phyloP scores from a whole-genome alignment of 148 eudicot species.

The Heliosperma pusillum region DNA sequence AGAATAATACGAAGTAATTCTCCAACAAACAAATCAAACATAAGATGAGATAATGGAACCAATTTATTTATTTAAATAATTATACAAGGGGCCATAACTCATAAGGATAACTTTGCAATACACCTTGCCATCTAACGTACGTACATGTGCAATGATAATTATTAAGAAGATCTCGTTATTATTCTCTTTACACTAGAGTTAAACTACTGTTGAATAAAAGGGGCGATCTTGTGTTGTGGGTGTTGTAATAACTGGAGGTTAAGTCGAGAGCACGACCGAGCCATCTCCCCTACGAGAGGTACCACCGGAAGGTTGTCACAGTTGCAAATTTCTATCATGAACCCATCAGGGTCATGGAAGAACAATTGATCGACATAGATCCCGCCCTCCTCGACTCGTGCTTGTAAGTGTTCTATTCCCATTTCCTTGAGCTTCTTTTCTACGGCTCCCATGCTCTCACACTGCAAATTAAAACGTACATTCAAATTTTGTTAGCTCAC shows the following conservation, averaged over 20 bases:
- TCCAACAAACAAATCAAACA: no score
- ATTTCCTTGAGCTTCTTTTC: slow-evolving; percentile 74
- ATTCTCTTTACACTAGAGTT: background rate
- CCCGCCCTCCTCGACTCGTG: slow-evolving; percentile 75
- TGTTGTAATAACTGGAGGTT: slow-evolving; percentile 41
- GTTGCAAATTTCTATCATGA: slow-evolving; percentile 90
- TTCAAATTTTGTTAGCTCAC: no score
- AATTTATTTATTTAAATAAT: no score
- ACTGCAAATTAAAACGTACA: slow-evolving; percentile 28
- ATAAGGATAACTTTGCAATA: no score
- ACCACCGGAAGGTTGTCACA: slow-evolving; percentile 74
- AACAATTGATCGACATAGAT: slow-evolving; percentile 69
- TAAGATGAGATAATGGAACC: no score
- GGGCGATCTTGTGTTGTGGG: slow-evolving; percentile 24
- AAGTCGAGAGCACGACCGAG: slow-evolving; percentile 55
- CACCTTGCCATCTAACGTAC: no score
- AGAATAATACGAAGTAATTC: no score
- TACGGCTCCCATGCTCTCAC: slow-evolving; percentile 86
- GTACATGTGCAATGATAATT: no score
- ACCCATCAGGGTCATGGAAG: slow-evolving; percentile 89
- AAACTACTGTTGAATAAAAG: slow-evolving; percentile 27
- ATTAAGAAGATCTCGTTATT: no score
- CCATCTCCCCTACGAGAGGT: slow-evolving; percentile 57
- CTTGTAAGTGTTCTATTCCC: slow-evolving; percentile 49
- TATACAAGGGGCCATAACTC: no score